Conservation (phyloP, 2,329 filamentous ascomycete genomes). For the Colletotrichum tabaci region DNA sequence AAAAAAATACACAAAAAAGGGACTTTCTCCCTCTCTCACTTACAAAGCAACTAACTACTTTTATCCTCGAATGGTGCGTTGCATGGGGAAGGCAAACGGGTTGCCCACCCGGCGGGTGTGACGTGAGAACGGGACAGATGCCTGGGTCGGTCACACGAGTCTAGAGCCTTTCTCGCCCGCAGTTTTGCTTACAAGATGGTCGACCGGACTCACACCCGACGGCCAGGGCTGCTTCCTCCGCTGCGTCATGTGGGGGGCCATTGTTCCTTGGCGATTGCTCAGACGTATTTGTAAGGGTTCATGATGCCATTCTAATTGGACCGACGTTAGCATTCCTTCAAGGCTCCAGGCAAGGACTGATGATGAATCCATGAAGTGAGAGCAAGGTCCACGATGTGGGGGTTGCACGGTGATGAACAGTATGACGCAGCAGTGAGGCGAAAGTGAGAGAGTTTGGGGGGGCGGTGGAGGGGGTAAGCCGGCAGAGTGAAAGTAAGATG, state of each 20-base stretch:
- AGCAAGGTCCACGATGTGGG: slow-evolving; percentile 16
- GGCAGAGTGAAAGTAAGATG: slow-evolving; percentile 6
- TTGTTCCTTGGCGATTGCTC: slow-evolving; percentile 44
- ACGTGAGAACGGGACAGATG: neutral
- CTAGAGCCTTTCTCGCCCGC: slow-evolving; percentile 9
- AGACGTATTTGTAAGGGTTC: slow-evolving; percentile 99
- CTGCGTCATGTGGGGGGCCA: slow-evolving; percentile 17
- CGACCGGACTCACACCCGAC: slow-evolving; percentile 17
- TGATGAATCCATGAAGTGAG: slow-evolving; percentile 6
- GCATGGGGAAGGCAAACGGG: neutral
- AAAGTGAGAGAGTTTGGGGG: slow-evolving; percentile 1
- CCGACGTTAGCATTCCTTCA: slow-evolving; percentile 40
- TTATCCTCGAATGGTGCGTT: neutral
- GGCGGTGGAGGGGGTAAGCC: neutral
- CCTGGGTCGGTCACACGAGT: slow-evolving; percentile 21
- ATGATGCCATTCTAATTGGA: slow-evolving; percentile 88
- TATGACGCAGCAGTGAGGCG: slow-evolving; percentile 11
- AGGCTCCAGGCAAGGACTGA: slow-evolving; percentile 36
- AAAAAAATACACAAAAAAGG: neutral
- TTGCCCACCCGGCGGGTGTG: neutral
- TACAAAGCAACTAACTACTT: slow-evolving; percentile 16
- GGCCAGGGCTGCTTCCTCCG: neutral
- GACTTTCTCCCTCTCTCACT: neutral
- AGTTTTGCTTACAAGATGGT: slow-evolving; percentile 19
- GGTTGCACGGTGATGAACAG: slow-evolving; percentile 11